Evolutionary conservation across 495 filamentous ascomycete species (phyloP).

Genomic region (Xylaria bambusicola): DNA sequence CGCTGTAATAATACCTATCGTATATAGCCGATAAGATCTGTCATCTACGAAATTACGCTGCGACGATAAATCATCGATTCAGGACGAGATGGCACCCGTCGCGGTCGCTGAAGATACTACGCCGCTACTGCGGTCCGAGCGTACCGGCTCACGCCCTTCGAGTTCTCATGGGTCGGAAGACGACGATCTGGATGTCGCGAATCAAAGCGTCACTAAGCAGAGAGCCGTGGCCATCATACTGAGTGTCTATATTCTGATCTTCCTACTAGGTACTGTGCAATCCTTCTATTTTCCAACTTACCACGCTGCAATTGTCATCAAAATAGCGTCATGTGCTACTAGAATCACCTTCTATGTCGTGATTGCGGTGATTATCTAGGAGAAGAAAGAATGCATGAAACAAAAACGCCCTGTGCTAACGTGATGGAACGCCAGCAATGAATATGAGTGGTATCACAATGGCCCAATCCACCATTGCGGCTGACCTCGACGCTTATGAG

Average conservation of each 20-base stretch:
- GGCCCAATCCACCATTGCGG: conserved; percentile 69
- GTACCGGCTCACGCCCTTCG: neutral
- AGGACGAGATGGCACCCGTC: neutral
- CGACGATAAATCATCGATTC: neutral
- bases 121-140: conserved; percentile 40
- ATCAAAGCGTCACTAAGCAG: conserved; percentile 27
- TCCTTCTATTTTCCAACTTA: neutral
- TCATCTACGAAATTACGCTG: no score
- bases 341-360: no score
- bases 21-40: no score
- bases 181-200: conserved; percentile 29
- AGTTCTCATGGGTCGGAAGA: neutral
- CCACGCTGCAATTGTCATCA: neutral
- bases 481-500: conserved; percentile 70
- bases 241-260: conserved; percentile 48
- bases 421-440: conserved; percentile 44
- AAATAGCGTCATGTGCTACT: neutral
- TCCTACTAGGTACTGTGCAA: conserved; percentile 40
- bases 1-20: no score
- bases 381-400: no score
- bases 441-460: conserved; percentile 79
- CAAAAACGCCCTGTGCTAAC: no score
- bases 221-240: conserved; percentile 38
- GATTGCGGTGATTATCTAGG: no score
- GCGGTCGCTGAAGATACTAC: conserved; percentile 36